These are phyloP conservation scores for Kodamaea lidongshanica DNA, from an alignment of 805 yeast species.

Conservation along the genomic window DNA sequence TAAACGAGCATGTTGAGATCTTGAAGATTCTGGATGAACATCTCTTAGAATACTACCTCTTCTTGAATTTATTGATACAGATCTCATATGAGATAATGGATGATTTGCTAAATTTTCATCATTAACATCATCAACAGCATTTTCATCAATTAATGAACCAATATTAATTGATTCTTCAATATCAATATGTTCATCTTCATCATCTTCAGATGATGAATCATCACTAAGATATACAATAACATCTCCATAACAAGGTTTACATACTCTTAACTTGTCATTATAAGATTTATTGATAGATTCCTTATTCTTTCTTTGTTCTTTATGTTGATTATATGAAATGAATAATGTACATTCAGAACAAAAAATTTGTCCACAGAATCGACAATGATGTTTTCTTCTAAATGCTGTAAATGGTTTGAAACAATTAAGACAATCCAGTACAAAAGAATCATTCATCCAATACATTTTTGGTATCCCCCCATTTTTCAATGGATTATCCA, in stretches of 20 bases:
- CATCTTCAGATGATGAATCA: slow-evolving; percentile 38
- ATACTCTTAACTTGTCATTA: slow-evolving; percentile 68
- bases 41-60: slow-evolving; percentile 14
- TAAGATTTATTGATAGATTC: slow-evolving; percentile 21
- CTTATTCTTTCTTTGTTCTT: slow-evolving; percentile 26
- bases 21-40: slow-evolving; percentile 3
- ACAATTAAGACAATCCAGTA: slow-evolving; percentile 81
- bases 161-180: slow-evolving; percentile 1
- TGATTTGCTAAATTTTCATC: slow-evolving; percentile 20
- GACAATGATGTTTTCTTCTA: slow-evolving; percentile 88
- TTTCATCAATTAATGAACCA: slow-evolving; percentile 2
- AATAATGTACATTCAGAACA: slow-evolving; percentile 77
- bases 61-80: slow-evolving; percentile 23
- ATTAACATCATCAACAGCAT: slow-evolving; percentile 1
- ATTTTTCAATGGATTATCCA: slow-evolving; percentile 38
- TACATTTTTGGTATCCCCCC: slow-evolving; percentile 68
- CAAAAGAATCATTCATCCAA: slow-evolving; percentile 96
- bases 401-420: slow-evolving; percentile 76
- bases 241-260: slow-evolving; percentile 68
- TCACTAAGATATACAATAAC: slow-evolving; percentile 67
- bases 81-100: slow-evolving; percentile 24
- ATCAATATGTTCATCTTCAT: slow-evolving; percentile 14
- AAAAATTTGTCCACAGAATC: slow-evolving; percentile 94
- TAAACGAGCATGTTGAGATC: slow-evolving; percentile 18
- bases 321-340: slow-evolving; percentile 50